A percentile compares a stretch with the other conserved stretches of the same genome.
phyloP scores from a whole-genome alignment of 257 asterid genomes.

The Prunella vulgaris region DNA sequence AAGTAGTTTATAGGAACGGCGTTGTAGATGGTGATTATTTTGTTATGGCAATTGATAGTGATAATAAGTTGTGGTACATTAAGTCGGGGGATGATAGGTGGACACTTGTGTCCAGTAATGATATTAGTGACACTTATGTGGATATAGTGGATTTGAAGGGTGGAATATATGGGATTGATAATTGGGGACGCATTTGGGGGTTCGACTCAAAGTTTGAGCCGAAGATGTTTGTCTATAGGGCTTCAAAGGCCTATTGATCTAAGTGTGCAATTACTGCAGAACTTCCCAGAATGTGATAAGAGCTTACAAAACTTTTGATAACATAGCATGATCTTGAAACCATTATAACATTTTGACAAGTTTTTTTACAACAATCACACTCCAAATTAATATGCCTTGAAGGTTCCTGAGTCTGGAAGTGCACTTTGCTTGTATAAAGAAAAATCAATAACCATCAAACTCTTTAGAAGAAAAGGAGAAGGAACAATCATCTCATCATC shows the following conservation, averaged over 20 bases:
- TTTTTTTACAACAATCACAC: too few species aligned
- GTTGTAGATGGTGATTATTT: background rate
- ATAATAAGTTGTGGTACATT: background rate
- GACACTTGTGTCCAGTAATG: background rate
- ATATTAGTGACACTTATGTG: background rate
- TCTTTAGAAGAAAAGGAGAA: too few species aligned
- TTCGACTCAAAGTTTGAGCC: background rate
- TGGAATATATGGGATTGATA: background rate
- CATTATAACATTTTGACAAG: too few species aligned
- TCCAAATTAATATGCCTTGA: too few species aligned
- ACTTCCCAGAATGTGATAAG: background rate
- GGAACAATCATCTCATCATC: too few species aligned
- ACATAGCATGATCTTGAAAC: too few species aligned
- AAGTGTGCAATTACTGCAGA: background rate
- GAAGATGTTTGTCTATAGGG: background rate
- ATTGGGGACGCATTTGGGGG: background rate
- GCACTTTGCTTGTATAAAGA: too few species aligned
- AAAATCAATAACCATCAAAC: too few species aligned
- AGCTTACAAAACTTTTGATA: too few species aligned
- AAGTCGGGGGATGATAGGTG: background rate
- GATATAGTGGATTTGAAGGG: background rate
- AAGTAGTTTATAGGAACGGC: background rate
- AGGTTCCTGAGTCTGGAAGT: too few species aligned
- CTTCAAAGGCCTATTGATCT: background rate
- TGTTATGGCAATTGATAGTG: background rate